Evolutionary conservation across 1,284 basidiomycete species (phyloP).

Genomic region (Naganishia albida): DNA sequence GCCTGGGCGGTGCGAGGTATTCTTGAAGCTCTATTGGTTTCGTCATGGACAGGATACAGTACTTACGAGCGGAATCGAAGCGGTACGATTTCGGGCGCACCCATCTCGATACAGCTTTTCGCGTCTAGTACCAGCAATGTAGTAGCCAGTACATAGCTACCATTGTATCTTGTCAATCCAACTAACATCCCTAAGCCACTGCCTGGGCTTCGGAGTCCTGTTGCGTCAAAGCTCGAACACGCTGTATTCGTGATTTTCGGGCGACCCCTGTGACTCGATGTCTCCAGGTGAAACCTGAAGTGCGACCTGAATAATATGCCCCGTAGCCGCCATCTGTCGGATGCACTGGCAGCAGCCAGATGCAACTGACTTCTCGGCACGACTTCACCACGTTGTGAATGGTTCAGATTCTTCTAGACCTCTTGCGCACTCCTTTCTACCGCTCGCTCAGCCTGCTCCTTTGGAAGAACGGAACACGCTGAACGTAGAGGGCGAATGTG

Average conservation of each 20-base stretch:
- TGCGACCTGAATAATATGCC: background rate
- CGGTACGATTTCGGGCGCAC: background rate
- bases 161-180: background rate
- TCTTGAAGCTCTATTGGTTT: conserved; percentile 8
- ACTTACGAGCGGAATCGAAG: background rate
- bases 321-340: too few relatives aligned
- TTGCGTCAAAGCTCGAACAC: too few relatives aligned
- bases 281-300: background rate
- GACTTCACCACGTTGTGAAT: background rate
- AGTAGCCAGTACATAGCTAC: background rate
- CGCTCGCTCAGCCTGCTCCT: background rate
- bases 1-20: background rate
- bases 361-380: background rate
- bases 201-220: too few relatives aligned
- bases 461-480: too few relatives aligned
- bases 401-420: background rate
- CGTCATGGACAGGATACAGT: conserved; percentile 9
- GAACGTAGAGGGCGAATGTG: too few relatives aligned
- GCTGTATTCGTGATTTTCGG: too few relatives aligned
- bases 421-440: background rate
- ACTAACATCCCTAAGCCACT: too few relatives aligned
- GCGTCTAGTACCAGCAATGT: background rate
- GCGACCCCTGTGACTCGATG: too few relatives aligned
- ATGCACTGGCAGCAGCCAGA: too few relatives aligned
- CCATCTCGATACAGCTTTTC: too few relatives aligned